Evolutionary conservation across 2,329 filamentous ascomycete species (phyloP).

Genomic region (Magnaporthiopsis poae): DNA sequence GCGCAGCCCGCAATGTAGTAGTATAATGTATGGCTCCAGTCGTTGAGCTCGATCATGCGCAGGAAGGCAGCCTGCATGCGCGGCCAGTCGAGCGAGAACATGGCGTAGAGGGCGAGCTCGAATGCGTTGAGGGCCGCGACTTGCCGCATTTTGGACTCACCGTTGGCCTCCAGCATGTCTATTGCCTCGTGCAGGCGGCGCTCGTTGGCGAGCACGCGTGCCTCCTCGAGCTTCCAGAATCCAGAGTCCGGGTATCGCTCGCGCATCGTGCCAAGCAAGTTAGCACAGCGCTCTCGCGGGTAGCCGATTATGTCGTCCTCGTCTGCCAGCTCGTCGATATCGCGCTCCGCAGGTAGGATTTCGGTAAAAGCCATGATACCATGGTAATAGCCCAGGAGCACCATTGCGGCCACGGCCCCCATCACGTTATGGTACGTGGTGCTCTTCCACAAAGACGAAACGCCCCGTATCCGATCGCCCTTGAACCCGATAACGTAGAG

Average conservation of each 20-base stretch:
- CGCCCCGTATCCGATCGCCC: conserved; percentile 73
- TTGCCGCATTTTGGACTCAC: conserved; percentile 70
- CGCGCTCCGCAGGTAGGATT: conserved; percentile 59
- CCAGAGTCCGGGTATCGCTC: conserved; percentile 68
- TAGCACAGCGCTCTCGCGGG: conserved; percentile 56
- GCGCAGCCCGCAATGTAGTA: conserved; percentile 75
- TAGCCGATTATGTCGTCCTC: conserved; percentile 58
- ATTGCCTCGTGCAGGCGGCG: conserved; percentile 59
- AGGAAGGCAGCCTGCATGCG: conserved; percentile 67
- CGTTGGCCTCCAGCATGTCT: conserved; percentile 48
- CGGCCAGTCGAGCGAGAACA: conserved; percentile 70
- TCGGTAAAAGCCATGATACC: conserved; percentile 73
- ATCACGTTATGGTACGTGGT: conserved; percentile 81
- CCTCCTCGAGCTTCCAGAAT: conserved; percentile 83
- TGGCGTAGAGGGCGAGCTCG: conserved; percentile 66
- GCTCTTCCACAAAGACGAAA: conserved; percentile 82
- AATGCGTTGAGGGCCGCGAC: conserved; percentile 78
- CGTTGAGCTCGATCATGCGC: conserved; percentile 67
- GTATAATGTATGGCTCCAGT: conserved; percentile 84
- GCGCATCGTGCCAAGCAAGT: conserved; percentile 64
- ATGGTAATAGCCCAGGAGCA: conserved; percentile 80
- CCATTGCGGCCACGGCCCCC: conserved; percentile 76
- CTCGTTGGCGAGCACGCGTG: conserved; percentile 61
- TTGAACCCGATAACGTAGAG: conserved; percentile 83
- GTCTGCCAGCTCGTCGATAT: conserved; percentile 35